A percentile compares a stretch with the other conserved stretches of the same genome.
phyloP scores from a whole-genome alignment of 2,329 filamentous ascomycete species.

The Ampelomyces quisqualis region DNA sequence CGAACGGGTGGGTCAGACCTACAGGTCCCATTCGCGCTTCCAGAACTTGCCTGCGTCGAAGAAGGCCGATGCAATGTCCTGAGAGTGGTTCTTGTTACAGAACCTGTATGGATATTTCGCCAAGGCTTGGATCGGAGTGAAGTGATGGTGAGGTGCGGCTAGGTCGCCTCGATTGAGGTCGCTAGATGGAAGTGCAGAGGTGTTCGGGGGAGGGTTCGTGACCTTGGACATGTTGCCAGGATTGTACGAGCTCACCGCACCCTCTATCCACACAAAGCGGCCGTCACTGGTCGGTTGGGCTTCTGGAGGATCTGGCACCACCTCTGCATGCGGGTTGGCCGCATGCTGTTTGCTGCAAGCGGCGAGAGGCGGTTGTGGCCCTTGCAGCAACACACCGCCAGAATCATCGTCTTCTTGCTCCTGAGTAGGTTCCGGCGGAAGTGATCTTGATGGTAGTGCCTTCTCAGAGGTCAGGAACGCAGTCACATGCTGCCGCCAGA shows the following conservation, averaged over 20 bases:
- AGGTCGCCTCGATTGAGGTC: constrained; percentile 34
- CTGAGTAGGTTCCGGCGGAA: constrained; percentile 4
- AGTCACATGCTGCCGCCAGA: no score
- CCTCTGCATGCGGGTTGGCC: background rate
- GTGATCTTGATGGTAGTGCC: constrained; percentile 24
- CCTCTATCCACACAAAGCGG: constrained; percentile 25
- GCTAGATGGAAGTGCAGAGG: constrained; percentile 16
- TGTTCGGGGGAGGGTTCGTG: constrained; percentile 5
- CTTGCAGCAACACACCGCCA: constrained; percentile 26
- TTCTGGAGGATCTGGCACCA: background rate
- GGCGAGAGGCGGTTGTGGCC: background rate
- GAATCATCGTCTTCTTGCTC: constrained; percentile 15
- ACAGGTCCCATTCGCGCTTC: constrained; percentile 73
- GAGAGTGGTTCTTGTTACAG: constrained; percentile 50
- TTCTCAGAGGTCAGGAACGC: no score
- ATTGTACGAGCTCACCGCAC: constrained; percentile 27
- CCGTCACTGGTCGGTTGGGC: constrained; percentile 16
- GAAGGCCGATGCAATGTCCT: constrained; percentile 56
- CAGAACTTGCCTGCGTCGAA: constrained; percentile 62
- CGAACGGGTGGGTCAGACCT: constrained; percentile 46
- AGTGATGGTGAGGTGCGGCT: constrained; percentile 38
- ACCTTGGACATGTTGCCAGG: constrained; percentile 10
- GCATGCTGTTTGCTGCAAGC: constrained; percentile 13
- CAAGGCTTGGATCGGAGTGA: constrained; percentile 51
- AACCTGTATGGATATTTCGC: constrained; percentile 61